Evolutionary conservation across 2,329 filamentous ascomycete species (phyloP), one percentile per base, ranked within the genome.

Genomic region (Mycocentrospora acerina): DNA sequence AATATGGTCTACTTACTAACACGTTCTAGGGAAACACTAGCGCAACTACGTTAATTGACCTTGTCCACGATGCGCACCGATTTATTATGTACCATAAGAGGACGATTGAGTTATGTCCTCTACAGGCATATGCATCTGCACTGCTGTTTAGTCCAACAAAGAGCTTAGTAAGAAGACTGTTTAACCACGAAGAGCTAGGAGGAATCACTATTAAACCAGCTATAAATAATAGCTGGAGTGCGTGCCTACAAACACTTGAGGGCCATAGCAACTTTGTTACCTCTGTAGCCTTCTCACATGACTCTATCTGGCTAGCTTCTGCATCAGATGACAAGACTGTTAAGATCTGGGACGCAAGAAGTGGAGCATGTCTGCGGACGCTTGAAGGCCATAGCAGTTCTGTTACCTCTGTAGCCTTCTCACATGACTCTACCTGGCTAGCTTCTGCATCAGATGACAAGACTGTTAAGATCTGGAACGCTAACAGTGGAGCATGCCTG

Each of bases 11-110:
- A 37, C 7, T 26, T 32, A 31, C 27, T 37, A 33, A 38, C 24
- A 24, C 24, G 7, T 24, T 11, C 24, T n/a, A n/a, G 28, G 24
- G 12, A 38, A 15, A 25, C 13, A 16, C 7, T 13, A 10, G 17
- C 13, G 8, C 24, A 15, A 28, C 16, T 29, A 13, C 5, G 16
- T 24, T 41, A 16, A 22, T 24, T 27, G 4, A 38, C 28, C 41
- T 50, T 15, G 15, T 49, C 35, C 19, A 52, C 13, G 51, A 57
- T 32, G 44, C 46, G n/a, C 34, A 22, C 4, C 42, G 43, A 35
- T 61, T 64, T 31, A 40, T 58, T 27, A 51, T 52, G 42, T 57
- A 48, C 27, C 46, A 55, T 39, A 51, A 46, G 22, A n/a, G 24
- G 14, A 29, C 29, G 32, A 59, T 59, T 18, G 47, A 53, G 37